Base-by-base conservation (phyloP, 148 eudicot species). In the Suaeda aralocaspica region DNA sequence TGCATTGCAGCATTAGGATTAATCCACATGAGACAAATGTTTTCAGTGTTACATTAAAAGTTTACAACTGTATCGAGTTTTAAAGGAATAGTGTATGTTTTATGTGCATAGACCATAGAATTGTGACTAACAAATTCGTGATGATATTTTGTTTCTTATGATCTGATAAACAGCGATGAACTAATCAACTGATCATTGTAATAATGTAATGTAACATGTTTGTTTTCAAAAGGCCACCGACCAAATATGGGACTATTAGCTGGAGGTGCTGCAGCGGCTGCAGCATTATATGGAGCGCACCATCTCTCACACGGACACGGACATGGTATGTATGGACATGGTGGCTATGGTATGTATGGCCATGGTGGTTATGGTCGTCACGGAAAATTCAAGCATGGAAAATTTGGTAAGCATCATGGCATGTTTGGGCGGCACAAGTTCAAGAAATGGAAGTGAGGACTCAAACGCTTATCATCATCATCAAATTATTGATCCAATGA, bases 221-320 rank as follows among this genome's bases (percentile, higher is more conserved):
- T 70, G 66, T 4, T 46, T 34, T 71, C 0, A 18, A 55, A 25
- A 73, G 76, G 76, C 25, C 39, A 68, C 46, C 31, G 81, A 56
- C 76, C 80, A 24, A 74, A 74, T 26, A 75, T 67, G 75, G 90
- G 86, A 68, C 73, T 86, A 68, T 21, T 86, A 76, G 90, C 86
- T 49, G 90, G 90, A 42, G 87, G 86, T 49, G 86, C 86, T 50
- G 86, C 86, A 0, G 81, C 86, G 1, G 86, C 87, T 1, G 87
- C 82, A 21, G 84, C 82, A 33, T 64, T 74, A 39, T 83, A 80
- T 44, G 87, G 86, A 58, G 81, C 77, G 7, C 84, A 83, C 71
- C 80, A 77, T 18, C 75, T 83, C 48, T 42, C 79, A 1, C 84
- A 83, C 76, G 84, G 83, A 28, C 78, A 77, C 25, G 69, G 69